Evolutionary conservation across 2,329 filamentous ascomycete genomes (phyloP).

Genomic region (Alternaria postmessia): DNA sequence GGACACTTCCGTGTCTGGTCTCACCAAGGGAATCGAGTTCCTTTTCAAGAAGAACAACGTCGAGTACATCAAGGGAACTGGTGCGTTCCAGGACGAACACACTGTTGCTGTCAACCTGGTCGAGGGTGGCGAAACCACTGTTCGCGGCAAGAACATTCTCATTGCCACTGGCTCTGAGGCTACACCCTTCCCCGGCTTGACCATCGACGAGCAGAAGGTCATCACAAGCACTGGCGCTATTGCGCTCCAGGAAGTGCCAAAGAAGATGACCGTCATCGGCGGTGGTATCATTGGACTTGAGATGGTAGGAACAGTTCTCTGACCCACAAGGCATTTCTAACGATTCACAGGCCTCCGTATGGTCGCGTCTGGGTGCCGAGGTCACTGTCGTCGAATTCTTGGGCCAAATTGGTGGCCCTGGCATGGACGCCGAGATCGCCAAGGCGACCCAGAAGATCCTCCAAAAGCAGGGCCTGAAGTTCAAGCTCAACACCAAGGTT

Average conservation of each 20-base stretch:
- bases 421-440: slow-evolving; percentile 94
- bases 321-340: slow-evolving; percentile 30
- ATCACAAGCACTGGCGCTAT: slow-evolving; percentile 96
- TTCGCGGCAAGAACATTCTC: slow-evolving; percentile 95
- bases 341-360: slow-evolving; percentile 74
- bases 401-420: slow-evolving; percentile 93
- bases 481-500: slow-evolving; percentile 98
- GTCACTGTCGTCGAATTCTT: slow-evolving; percentile 98
- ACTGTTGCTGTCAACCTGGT: slow-evolving; percentile 89
- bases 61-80: slow-evolving; percentile 95
- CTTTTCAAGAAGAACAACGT: slow-evolving; percentile 99
- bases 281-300: slow-evolving; percentile 98
- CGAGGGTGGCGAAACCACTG: slow-evolving; percentile 87
- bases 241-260: slow-evolving; percentile 85
- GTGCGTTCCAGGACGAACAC: slow-evolving; percentile 85
- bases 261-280: slow-evolving; percentile 97
- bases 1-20: slow-evolving; percentile 83
- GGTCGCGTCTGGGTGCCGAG: slow-evolving; percentile 91
- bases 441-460: slow-evolving; percentile 93
- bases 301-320: slow-evolving; percentile 69
- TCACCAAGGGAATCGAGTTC: slow-evolving; percentile 98
- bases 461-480: slow-evolving; percentile 95
- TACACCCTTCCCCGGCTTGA: slow-evolving; percentile 93
- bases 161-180: slow-evolving; percentile 96
- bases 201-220: slow-evolving; percentile 97